phyloP scores from a whole-genome alignment of 2,329 filamentous ascomycete genomes.

The Ophiostoma angusticollis region DNA sequence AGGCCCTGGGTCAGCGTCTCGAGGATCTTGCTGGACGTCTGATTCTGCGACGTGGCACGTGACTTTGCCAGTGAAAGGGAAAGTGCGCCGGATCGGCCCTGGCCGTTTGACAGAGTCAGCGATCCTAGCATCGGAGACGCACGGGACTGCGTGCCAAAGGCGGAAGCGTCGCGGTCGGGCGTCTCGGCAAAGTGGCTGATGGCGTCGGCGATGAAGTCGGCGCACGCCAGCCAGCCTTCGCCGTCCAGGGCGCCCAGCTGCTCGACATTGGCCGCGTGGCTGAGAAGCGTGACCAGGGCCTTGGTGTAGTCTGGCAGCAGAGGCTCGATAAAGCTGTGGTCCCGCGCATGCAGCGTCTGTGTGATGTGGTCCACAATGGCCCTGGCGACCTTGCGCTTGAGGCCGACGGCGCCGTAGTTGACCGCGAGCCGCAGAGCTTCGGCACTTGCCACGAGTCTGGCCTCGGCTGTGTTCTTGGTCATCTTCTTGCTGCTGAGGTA shows the following conservation, averaged over 20 bases:
- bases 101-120: conserved; percentile 19
- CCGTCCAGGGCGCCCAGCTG: conserved; percentile 47
- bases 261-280: conserved; percentile 66
- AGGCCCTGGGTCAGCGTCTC: conserved; percentile 53
- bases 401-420: conserved; percentile 50
- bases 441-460: conserved; percentile 55
- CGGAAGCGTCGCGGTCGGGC: conserved; percentile 23
- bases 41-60: conserved; percentile 15
- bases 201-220: conserved; percentile 58
- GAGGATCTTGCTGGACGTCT: conserved; percentile 24
- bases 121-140: conserved; percentile 35
- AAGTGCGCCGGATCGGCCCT: conserved; percentile 19
- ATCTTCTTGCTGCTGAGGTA: conserved; percentile 42
- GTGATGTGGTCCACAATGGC: conserved; percentile 71
- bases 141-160: conserved; percentile 19
- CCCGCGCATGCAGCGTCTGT: conserved; percentile 52
- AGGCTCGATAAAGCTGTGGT: conserved; percentile 51
- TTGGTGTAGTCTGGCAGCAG: conserved; percentile 69
- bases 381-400: conserved; percentile 67
- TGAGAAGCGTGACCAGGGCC: conserved; percentile 56
- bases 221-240: conserved; percentile 54
- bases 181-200: conserved; percentile 40
- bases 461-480: conserved; percentile 33
- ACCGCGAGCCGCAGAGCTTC: conserved; percentile 60
- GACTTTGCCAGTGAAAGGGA: conserved; percentile 9